These are phyloP conservation scores for Kappamyces sp. DNA, from an alignment of 192 early-diverging fungal species.

Conservation along the genomic window DNA sequence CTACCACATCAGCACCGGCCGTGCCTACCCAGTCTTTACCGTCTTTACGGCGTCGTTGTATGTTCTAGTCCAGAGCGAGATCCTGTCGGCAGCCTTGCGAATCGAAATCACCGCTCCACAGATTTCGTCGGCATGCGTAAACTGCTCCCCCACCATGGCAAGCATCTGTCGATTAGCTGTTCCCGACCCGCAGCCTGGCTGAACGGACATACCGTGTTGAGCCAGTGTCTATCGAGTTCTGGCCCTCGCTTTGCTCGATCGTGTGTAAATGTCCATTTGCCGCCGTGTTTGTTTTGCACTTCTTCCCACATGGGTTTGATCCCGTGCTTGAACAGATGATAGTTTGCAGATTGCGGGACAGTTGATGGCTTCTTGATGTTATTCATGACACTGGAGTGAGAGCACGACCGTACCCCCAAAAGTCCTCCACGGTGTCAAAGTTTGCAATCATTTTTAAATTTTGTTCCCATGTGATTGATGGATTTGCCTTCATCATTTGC, in stretches of 20 bases:
- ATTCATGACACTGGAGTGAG: not conserved
- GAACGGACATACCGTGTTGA: conserved; percentile 60
- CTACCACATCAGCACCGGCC: conserved; percentile 21
- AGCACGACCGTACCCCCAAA: conserved; percentile 73
- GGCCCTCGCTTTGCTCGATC: conserved; percentile 62
- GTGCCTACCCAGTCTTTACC: conserved; percentile 2
- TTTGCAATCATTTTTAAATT: conserved; percentile 87
- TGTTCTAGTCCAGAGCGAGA: conserved; percentile 69
- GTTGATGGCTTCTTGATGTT: not conserved
- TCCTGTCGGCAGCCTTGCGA: conserved; percentile 74
- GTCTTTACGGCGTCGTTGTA: conserved; percentile 17
- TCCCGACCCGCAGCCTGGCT: not conserved
- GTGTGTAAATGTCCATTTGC: conserved; percentile 80
- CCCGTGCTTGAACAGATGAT: conserved; percentile 89
- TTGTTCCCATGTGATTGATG: conserved; percentile 66
- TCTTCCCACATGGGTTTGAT: conserved; percentile 96
- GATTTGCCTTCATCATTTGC: conserved; percentile 62
- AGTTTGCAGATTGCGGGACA: conserved; percentile 51
- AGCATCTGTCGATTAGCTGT: conserved; percentile 52
- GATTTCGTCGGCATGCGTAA: conserved; percentile 70
- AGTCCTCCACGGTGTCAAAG: conserved; percentile 90
- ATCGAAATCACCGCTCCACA: conserved; percentile 85
- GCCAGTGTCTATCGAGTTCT: conserved; percentile 79
- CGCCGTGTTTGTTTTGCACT: conserved; percentile 78
- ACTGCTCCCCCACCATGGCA: conserved; percentile 82